These are phyloP conservation scores for Exsudoporus frostii DNA, from an alignment of 768 basidiomycete genomes.

Conservation along the genomic window DNA sequence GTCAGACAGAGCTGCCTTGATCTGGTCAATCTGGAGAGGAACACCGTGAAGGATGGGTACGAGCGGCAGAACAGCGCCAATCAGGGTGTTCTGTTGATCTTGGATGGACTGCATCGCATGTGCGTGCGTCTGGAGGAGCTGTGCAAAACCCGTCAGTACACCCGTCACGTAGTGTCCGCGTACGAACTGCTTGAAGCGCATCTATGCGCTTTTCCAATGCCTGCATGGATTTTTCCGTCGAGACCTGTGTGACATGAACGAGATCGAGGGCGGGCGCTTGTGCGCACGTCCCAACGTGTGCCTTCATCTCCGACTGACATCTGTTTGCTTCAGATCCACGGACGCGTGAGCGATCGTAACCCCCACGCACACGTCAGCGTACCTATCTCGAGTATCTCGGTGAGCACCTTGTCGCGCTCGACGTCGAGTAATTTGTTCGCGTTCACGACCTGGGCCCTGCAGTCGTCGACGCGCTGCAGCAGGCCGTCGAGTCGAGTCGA, in stretches of 20 bases:
- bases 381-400: constrained; percentile 40
- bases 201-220: constrained; percentile 54
- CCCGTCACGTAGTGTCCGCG: background rate
- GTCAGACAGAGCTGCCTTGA: constrained; percentile 18
- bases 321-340: constrained; percentile 49
- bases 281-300: constrained; percentile 53
- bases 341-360: constrained; percentile 6
- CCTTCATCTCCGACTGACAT: constrained; percentile 59
- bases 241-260: constrained; percentile 40
- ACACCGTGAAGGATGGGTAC: constrained; percentile 59
- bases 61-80: constrained; percentile 55
- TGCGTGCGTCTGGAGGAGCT: constrained; percentile 49
- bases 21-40: constrained; percentile 48
- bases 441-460: constrained; percentile 49
- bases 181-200: constrained; percentile 48
- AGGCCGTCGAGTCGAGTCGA: constrained; percentile 54
- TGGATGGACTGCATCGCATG: constrained; percentile 59
- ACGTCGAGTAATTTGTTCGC: constrained; percentile 57
- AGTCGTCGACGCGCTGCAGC: constrained; percentile 46
- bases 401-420: constrained; percentile 53
- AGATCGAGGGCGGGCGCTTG: constrained; percentile 43
- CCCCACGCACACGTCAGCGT: background rate
- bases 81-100: constrained; percentile 23
- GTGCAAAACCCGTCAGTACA: constrained; percentile 31
- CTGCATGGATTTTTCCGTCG: constrained; percentile 37